phyloP scores from a whole-genome alignment of 306 rosid genomes.

The Glycine soja region DNA sequence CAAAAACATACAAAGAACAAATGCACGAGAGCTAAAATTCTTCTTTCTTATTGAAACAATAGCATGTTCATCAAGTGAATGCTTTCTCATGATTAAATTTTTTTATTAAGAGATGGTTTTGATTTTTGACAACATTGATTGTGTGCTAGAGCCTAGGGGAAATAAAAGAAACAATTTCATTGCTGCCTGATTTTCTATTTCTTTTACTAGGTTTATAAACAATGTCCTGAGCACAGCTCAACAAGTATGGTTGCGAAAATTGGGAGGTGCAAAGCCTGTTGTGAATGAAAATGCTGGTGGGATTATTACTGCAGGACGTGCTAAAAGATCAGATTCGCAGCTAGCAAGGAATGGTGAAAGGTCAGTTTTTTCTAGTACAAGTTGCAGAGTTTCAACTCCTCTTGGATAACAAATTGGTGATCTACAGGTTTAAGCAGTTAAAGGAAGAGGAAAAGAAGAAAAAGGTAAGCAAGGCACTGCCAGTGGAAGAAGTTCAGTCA shows the following conservation, averaged over 20 bases:
- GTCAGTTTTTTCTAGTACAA: constrained; percentile 59
- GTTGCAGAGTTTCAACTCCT: constrained; percentile 32
- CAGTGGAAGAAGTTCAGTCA: constrained; percentile 66
- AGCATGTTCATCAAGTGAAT: constrained; percentile 30
- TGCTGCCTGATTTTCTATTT: constrained; percentile 24
- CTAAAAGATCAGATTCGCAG: constrained; percentile 80
- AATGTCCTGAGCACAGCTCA: constrained; percentile 97
- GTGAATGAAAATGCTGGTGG: constrained; percentile 80
- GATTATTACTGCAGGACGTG: constrained; percentile 97
- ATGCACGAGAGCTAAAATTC: background rate
- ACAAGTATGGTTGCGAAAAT: constrained; percentile 95
- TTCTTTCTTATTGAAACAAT: constrained; percentile 36
- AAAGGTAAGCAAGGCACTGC: constrained; percentile 64
- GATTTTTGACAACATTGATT: constrained; percentile 7
- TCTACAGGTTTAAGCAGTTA: constrained; percentile 74
- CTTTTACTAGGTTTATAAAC: constrained; percentile 78
- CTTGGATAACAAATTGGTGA: constrained; percentile 36
- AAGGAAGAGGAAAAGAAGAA: constrained; percentile 75
- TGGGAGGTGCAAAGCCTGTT: constrained; percentile 95
- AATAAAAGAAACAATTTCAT: constrained; percentile 32
- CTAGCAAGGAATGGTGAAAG: constrained; percentile 72
- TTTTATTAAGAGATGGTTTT: constrained; percentile 15
- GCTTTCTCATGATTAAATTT: constrained; percentile 3
- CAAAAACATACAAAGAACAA: constrained; percentile 19
- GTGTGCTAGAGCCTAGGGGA: background rate